These are phyloP conservation scores for Trichoderma parareesei DNA, from an alignment of 495 filamentous ascomycete genomes.

Conservation along the genomic window DNA sequence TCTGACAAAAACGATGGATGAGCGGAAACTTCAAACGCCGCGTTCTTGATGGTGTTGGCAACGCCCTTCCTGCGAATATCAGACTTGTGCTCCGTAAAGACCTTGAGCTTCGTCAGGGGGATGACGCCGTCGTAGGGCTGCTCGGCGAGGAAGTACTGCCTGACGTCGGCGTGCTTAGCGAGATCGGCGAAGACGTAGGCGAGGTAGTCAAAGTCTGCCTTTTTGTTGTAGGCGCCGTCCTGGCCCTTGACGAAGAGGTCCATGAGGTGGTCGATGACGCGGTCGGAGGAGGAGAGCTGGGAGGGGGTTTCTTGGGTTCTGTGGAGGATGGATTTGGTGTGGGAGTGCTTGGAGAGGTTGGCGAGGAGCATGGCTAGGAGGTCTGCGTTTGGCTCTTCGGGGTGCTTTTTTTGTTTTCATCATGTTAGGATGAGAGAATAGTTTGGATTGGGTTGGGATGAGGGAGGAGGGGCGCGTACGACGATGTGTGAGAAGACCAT, in stretches of 20 bases:
- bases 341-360: constrained; percentile 76
- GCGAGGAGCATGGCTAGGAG: constrained; percentile 85
- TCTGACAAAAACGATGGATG: constrained; percentile 63
- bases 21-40: constrained; percentile 59
- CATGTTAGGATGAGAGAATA: not conserved
- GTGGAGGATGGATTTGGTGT: constrained; percentile 55
- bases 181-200: constrained; percentile 91
- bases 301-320: constrained; percentile 54
- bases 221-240: constrained; percentile 68
- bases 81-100: constrained; percentile 85
- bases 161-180: constrained; percentile 64
- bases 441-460: not conserved
- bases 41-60: constrained; percentile 88
- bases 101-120: constrained; percentile 76
- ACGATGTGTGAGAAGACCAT: constrained; percentile 61
- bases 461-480: constrained; percentile 46
- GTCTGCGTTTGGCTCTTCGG: constrained; percentile 63
- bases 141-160: constrained; percentile 64
- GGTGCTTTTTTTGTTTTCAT: constrained; percentile 26
- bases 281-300: constrained; percentile 56
- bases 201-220: constrained; percentile 87
- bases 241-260: constrained; percentile 93
- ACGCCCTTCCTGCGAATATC: constrained; percentile 76
- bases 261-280: constrained; percentile 80
- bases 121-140: constrained; percentile 73